Evolutionary conservation across 1,284 basidiomycete species (phyloP), one percentile per base, ranked within the genome.

Genomic region (Leccinum griseonigrum): DNA sequence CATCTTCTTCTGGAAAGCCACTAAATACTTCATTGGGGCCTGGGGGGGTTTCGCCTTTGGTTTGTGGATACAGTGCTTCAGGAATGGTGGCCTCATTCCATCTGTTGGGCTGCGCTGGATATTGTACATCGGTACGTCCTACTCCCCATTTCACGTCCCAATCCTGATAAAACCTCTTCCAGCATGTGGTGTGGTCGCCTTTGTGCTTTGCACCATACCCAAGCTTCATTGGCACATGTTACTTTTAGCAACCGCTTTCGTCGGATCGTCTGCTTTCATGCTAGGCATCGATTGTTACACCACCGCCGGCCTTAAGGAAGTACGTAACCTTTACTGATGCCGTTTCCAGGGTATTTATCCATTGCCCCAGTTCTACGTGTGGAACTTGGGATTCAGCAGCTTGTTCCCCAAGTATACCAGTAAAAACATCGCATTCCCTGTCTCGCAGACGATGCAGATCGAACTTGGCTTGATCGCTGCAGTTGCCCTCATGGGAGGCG

Each of bases 221-320:
- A 84, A 82, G 75, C 79, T 91, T 65, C 92, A 95, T 75, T 91
- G 91, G 76, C 87, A 91, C 71, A 80, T 92, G 68, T 76, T 95
- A 53, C 85, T 97, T 65, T 76, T 91, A 54, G 88, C 92, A 55
- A 97, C 95, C 29, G 91, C 92, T 29, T 82, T 92, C 67, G 90
- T 97, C 60, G 96, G 96, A 26, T 88, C 94, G n/a, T 91, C 91
- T n/a, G 90, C 94, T 1, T 88, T 97, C 72, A 93, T 95, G 62
- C 81, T 98, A 22, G 95, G 95, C 9, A 86, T 97, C 57, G 96
- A 98, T 76, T 98, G 96, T 76, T 98, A 88, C 74, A 92, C 94
- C 3, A 90, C 92, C 6, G 92, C 90, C 4, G 92, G 91, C 28
- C 83, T 97, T 61, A 98, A 98, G 79, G 96, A 97, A 82, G 91